Percentiles rank a stretch among this genome's conserved stretches.
phyloP scores from a whole-genome alignment of 495 filamentous ascomycete genomes.

The Thermothielavioides terrestris region DNA sequence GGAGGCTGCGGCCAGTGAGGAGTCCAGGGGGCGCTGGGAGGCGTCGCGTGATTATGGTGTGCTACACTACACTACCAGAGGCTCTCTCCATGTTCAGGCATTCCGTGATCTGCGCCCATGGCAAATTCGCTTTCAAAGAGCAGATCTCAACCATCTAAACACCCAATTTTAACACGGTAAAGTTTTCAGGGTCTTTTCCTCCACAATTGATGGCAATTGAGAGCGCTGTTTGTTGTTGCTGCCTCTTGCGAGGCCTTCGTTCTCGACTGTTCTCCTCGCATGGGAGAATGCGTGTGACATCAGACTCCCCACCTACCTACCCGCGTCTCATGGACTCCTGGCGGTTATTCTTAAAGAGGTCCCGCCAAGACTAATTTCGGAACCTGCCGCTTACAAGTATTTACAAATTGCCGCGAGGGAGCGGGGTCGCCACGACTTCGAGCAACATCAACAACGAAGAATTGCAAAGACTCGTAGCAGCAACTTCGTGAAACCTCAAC shows the following conservation, averaged over 20 bases:
- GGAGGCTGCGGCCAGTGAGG: conserved; percentile 8
- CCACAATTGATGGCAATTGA: conserved; percentile 19
- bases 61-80: too few relatives aligned
- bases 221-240: neutral
- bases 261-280: neutral
- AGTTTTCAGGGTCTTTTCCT: conserved; percentile 6
- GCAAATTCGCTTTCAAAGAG: neutral
- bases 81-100: neutral
- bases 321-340: conserved; percentile 18
- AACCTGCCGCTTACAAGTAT: too few relatives aligned
- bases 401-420: too few relatives aligned
- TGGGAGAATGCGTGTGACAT: conserved; percentile 21
- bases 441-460: too few relatives aligned
- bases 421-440: too few relatives aligned
- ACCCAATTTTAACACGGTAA: conserved; percentile 18
- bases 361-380: too few relatives aligned
- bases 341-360: too few relatives aligned
- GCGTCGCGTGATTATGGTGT: conserved; percentile 29
- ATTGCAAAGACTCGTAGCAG: too few relatives aligned
- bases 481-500: too few relatives aligned
- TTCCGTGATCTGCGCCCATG: conserved; percentile 12
- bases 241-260: conserved; percentile 4
- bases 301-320: conserved; percentile 14
- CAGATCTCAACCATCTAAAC: neutral
- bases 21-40: conserved; percentile 14